Evolutionary conservation across 1,284 basidiomycete species (phyloP).

Genomic region (Rhodotorula sp.): DNA sequence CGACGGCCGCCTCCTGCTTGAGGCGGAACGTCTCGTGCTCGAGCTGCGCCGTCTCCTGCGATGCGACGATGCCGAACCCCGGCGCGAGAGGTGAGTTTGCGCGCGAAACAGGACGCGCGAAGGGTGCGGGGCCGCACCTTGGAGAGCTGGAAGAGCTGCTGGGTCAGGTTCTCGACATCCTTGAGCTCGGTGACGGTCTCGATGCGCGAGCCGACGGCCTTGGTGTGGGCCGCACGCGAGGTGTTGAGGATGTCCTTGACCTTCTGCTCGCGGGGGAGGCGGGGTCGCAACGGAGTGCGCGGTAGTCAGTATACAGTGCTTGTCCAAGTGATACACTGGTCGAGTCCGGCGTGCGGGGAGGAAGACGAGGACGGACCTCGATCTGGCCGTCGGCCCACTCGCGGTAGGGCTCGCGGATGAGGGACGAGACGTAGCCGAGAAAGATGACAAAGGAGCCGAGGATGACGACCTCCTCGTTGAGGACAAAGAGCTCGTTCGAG

Average conservation of each 20-base stretch:
- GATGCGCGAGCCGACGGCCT: slow-evolving; percentile 91
- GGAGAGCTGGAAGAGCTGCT: slow-evolving; percentile 87
- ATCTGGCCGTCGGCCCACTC: slow-evolving; percentile 91
- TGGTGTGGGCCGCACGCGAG: slow-evolving; percentile 85
- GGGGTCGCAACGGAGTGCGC: no score
- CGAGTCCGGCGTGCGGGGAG: no score
- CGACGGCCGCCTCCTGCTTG: slow-evolving; percentile 82
- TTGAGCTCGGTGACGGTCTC: slow-evolving; percentile 87
- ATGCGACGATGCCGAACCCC: not conserved
- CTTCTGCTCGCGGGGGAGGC: slow-evolving; percentile 54
- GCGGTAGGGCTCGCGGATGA: slow-evolving; percentile 79
- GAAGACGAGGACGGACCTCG: slow-evolving; percentile 56
- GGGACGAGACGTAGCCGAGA: slow-evolving; percentile 73
- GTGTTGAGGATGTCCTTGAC: slow-evolving; percentile 79
- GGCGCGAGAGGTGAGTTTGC: not conserved
- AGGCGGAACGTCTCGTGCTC: slow-evolving; percentile 90
- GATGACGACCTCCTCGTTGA: slow-evolving; percentile 88
- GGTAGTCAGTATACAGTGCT: not conserved
- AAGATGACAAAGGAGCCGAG: slow-evolving; percentile 84
- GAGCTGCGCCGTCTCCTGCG: slow-evolving; percentile 83
- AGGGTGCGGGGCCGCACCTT: slow-evolving; percentile 62
- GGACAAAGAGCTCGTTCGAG: slow-evolving; percentile 95
- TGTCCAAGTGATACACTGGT: no score
- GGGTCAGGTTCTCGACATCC: slow-evolving; percentile 86
- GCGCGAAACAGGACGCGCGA: no score